Base-by-base conservation (phyloP, 441 rosid species). In the Jatropha podagrica region DNA sequence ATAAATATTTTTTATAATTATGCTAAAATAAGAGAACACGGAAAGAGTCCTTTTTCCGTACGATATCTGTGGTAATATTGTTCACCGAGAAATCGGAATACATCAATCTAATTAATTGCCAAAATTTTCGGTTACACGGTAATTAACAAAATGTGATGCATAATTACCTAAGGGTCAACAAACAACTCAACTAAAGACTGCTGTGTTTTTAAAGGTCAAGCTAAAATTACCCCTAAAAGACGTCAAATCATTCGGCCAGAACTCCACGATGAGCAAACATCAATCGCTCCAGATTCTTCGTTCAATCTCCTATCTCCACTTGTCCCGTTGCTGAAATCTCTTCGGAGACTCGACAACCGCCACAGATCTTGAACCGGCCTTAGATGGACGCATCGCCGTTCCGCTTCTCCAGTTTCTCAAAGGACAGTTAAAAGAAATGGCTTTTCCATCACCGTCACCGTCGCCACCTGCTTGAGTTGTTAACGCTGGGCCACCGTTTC, bases 191-290 rank as follows among this genome's bases (percentile, higher is more conserved):
- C 14, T 2, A 23, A 26, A 4, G 7, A 20, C 17, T 17, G 9
- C 3, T 5, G 55, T 44, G 7, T 67, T 65, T 37, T 63, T 37
- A 71, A 56, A 27, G 59, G 76, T 69, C 74, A 76, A 65, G 44
- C 59, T 44, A 67, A 71, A 20, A 74, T 32, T 32, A 74, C 70
- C 71, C 38, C 52, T 44, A 56, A 18, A 71, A 69, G 38, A 37
- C 48, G 77, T 71, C 68, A 61, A 56, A 80, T 79, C 81, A 74
- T 60, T 66, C 84, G 84, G 78, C 80, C 74, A 62, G n/a, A 0
- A 48, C 56, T 62, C 68, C 8, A 64, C 63, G 20, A 52, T 20
- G 56, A 62, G n/a, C 64, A 51, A 10, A 20, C 71, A 58, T 71
- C 73, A 23, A 74, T 49, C 32, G 64, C 68, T 23, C 73, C 74